Conservation (phyloP, 768 basidiomycete species). For the Termitomyces sp. region DNA sequence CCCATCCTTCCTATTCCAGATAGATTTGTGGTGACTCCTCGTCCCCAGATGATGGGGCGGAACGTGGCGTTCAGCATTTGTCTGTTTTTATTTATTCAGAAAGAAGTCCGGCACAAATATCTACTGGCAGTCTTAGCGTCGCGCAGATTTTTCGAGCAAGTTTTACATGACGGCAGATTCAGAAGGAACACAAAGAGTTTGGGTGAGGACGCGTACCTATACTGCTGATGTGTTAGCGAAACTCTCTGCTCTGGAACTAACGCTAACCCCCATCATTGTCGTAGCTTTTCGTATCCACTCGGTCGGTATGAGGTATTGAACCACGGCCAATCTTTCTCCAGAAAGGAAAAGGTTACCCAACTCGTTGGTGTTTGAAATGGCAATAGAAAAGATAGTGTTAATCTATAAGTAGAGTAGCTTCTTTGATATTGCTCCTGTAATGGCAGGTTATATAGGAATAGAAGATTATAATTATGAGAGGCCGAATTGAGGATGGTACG, state of each 20-base stretch:
- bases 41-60: background rate
- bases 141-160: no score
- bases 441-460: background rate
- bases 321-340: background rate
- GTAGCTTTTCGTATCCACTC: background rate
- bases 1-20: background rate
- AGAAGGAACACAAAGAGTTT: background rate
- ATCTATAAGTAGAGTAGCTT: background rate
- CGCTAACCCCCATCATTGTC: background rate
- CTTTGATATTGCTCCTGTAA: background rate
- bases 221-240: background rate
- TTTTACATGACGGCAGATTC: background rate
- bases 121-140: background rate
- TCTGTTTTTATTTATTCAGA: no score
- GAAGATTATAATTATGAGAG: background rate
- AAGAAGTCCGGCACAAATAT: background rate
- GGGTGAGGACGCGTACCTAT: background rate
- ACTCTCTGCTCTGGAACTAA: background rate
- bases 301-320: background rate
- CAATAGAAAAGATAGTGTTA: background rate
- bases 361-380: background rate
- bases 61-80: background rate
- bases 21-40: background rate
- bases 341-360: background rate
- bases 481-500: background rate